Conservation (phyloP, 345 rosid genomes). For the Trapa bicornis region DNA sequence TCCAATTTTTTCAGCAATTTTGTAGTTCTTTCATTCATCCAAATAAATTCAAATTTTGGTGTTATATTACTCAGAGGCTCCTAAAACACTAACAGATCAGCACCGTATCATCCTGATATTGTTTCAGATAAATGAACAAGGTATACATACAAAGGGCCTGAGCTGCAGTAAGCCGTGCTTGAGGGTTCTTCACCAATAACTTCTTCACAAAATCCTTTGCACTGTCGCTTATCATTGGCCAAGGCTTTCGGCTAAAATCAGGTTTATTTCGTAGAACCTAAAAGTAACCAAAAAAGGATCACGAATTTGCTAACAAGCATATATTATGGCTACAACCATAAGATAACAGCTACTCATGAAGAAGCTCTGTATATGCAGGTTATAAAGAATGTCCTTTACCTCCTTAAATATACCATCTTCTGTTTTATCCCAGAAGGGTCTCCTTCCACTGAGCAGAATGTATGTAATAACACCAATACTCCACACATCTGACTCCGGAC, state of each 20-base stretch:
- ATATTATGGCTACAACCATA: too few species aligned
- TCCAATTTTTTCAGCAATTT: too few species aligned
- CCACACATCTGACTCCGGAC: conserved; percentile 99
- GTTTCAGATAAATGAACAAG: not conserved
- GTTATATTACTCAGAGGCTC: too few species aligned
- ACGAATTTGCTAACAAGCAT: not conserved
- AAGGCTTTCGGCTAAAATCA: conserved; percentile 86
- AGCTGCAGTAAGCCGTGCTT: conserved; percentile 87
- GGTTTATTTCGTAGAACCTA: conserved; percentile 79
- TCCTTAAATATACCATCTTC: conserved; percentile 97
- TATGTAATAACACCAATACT: conserved; percentile 95
- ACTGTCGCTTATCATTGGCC: conserved; percentile 75
- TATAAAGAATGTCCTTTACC: conserved; percentile 26
- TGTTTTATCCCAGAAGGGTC: conserved; percentile 98
- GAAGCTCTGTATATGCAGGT: too few species aligned
- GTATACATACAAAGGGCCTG: conserved; percentile 77
- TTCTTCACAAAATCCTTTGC: conserved; percentile 92
- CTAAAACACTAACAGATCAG: too few species aligned
- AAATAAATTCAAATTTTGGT: too few species aligned
- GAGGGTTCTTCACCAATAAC: conserved; percentile 83
- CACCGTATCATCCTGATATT: too few species aligned
- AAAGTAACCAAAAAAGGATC: not conserved
- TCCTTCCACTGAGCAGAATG: conserved; percentile 84
- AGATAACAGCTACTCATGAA: too few species aligned
- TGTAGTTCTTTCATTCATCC: too few species aligned